Evolutionary conservation across 176 grass and related monocot genomes (phyloP), one percentile per base, ranked within the genome.

Genomic region (Coix lacrymajobi): DNA sequence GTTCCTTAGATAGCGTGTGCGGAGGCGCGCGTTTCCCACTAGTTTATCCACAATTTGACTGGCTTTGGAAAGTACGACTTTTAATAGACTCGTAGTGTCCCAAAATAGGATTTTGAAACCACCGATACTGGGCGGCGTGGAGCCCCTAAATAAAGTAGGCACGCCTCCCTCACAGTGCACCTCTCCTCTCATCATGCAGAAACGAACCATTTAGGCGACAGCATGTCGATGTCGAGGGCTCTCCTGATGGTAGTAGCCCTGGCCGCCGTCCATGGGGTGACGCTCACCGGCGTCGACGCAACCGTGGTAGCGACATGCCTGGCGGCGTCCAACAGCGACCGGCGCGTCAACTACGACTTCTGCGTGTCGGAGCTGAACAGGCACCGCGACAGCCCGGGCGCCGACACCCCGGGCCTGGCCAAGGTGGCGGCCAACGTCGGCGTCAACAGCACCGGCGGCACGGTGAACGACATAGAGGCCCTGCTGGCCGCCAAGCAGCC

Each of bases 341-440:
- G 70, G 4, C 74, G 46, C 45, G 79, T 90, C 8, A 46, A 83
- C 88, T 90, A 86, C 79, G 66, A 15, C 73, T 90, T 90, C 74
- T 90, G 88, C 84, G 79, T 82, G 74, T 22, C 66, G 60, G 83
- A 90, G 79, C 79, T 90, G 46, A 70, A 28, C 58, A 82, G 20
- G 40, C 84, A 90, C 79, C 84, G 62, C 66, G 84, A 86, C 48
- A 86, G 79, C 84, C 84, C 79, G 13, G 26, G 56, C 58, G 84
- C 84, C 0, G 84, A 90, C 17, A 33, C 73, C 13, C 67, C 46
- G 48, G 84, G 79, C 10, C 79, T 90, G 38, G 88, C 88, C 46
- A 90, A 90, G 88, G 84, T 90, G 56, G 79, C 88, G 8, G 79
- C 88, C 16, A 85, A 83, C 66, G 43, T 76, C 3, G 79, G 88